Conservation (phyloP, 2,329 filamentous ascomycete species). For the Penicillium sp. region DNA sequence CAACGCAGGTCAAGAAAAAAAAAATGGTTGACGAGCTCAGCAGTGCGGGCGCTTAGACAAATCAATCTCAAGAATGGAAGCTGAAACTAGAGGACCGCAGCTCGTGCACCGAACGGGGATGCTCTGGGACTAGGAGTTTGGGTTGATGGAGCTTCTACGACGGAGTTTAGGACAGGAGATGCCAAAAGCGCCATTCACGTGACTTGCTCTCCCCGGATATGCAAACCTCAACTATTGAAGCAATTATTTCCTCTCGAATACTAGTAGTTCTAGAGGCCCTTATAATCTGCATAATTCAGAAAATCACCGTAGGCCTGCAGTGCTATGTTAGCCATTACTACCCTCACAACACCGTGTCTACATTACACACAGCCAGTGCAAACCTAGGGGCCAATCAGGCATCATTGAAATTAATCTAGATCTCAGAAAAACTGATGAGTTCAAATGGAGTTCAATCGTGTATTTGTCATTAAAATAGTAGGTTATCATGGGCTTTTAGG, state of each 20-base stretch:
- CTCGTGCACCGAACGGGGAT: conserved; percentile 20
- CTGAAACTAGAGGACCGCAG: conserved; percentile 16
- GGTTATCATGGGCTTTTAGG: conserved; percentile 34
- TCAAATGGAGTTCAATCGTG: conserved; percentile 14
- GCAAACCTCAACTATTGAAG: not conserved
- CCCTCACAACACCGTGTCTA: too few relatives aligned
- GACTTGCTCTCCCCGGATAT: conserved; percentile 18
- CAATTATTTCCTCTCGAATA: not conserved
- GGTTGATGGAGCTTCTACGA: conserved; percentile 28
- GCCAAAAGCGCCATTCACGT: conserved; percentile 25
- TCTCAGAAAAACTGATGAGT: not conserved
- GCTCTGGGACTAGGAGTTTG: conserved; percentile 25
- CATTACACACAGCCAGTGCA: not conserved
- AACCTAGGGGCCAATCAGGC: not conserved
- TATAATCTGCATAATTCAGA: not conserved
- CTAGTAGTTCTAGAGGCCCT: not conserved
- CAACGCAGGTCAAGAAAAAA: conserved; percentile 5
- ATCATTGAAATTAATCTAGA: not conserved
- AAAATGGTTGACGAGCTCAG: not conserved
- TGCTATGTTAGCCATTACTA: not conserved
- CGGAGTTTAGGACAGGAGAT: conserved; percentile 26
- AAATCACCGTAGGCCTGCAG: not conserved
- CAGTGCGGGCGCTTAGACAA: not conserved
- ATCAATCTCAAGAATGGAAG: not conserved
- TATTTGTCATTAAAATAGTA: conserved; percentile 36